phyloP scores from a whole-genome alignment of 2,329 filamentous ascomycete species.

The Ploettnerulaceae sp. region DNA sequence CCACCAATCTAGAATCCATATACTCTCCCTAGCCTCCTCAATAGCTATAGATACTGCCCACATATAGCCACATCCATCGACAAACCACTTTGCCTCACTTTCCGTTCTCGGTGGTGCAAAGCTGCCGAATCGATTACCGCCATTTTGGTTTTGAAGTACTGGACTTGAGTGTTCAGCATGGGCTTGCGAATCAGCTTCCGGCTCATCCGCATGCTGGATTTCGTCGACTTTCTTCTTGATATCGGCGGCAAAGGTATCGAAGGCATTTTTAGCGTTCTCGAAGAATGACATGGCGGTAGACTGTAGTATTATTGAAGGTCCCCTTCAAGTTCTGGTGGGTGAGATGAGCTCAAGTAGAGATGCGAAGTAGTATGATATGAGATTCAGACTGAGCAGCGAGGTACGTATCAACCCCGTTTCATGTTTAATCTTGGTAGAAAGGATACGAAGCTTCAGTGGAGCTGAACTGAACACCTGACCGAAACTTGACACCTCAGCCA shows the following conservation, averaged over 20 bases:
- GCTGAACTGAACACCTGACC: not conserved
- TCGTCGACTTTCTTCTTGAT: slow-evolving; percentile 18
- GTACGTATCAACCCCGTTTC: not conserved
- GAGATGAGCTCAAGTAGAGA: not conserved
- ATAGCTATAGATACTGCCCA: slow-evolving; percentile 78
- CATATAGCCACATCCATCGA: slow-evolving; percentile 80
- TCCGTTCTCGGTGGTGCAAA: slow-evolving; percentile 71
- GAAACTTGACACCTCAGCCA: no score
- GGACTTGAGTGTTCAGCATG: slow-evolving; percentile 40
- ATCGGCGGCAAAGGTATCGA: slow-evolving; percentile 20
- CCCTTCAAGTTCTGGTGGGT: not conserved
- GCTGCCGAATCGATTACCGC: slow-evolving; percentile 52
- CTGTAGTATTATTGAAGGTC: no score
- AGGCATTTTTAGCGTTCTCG: slow-evolving; percentile 4
- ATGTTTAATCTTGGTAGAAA: not conserved
- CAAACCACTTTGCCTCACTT: slow-evolving; percentile 79
- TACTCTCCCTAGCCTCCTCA: slow-evolving; percentile 68
- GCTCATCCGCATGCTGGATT: slow-evolving; percentile 34
- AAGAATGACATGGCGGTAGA: slow-evolving; percentile 12
- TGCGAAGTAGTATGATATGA: not conserved
- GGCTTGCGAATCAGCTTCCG: slow-evolving; percentile 42
- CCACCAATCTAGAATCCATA: slow-evolving; percentile 88
- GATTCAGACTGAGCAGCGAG: not conserved
- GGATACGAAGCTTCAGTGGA: not conserved
- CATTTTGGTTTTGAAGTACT: slow-evolving; percentile 39